Conservation (phyloP, 805 yeast species). For the Wickerhamiella australiensis region DNA sequence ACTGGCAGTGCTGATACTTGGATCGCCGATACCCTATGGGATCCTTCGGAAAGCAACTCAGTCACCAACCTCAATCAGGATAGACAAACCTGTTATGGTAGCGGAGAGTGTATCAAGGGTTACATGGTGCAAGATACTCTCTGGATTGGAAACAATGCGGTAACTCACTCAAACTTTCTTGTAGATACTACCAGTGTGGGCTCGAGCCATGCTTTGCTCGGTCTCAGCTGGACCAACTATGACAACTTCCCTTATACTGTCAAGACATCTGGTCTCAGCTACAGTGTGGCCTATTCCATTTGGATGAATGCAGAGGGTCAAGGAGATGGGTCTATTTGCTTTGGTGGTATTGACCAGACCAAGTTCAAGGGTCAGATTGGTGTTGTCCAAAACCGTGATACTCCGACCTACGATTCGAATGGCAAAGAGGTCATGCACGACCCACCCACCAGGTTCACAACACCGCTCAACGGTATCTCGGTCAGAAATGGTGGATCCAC, state of each 20-base stretch:
- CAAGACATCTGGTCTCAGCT: conserved; percentile 28
- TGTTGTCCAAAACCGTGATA: conserved; percentile 22
- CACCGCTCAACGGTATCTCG: conserved; percentile 6
- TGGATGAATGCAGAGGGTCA: conserved; percentile 28
- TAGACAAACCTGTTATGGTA: conserved; percentile 29
- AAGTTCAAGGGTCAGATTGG: conserved; percentile 31
- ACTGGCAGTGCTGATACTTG: conserved; percentile 8
- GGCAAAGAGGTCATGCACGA: conserved; percentile 1
- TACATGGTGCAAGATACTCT: conserved; percentile 39
- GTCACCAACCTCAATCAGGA: conserved; percentile 1
- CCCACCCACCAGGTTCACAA: conserved; percentile 12
- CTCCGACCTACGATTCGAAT: background rate
- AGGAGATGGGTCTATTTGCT: conserved; percentile 29
- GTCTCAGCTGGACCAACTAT: conserved; percentile 31
- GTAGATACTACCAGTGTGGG: conserved; percentile 51
- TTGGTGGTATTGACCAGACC: conserved; percentile 34
- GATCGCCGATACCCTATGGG: conserved; percentile 18
- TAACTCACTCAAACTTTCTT: conserved; percentile 48
- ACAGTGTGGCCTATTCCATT: conserved; percentile 30
- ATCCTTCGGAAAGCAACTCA: conserved; percentile 22
- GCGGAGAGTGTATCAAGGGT: conserved; percentile 40
- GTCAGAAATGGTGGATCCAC: background rate
- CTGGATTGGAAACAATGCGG: conserved; percentile 33
- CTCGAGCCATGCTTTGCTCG: conserved; percentile 34
- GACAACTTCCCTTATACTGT: conserved; percentile 23